Percentiles rank a stretch among this genome's conserved stretches.
These are phyloP conservation scores for Diaporthe aspalathi DNA, from an alignment of 2,329 filamentous ascomycete species.

Conservation along the genomic window DNA sequence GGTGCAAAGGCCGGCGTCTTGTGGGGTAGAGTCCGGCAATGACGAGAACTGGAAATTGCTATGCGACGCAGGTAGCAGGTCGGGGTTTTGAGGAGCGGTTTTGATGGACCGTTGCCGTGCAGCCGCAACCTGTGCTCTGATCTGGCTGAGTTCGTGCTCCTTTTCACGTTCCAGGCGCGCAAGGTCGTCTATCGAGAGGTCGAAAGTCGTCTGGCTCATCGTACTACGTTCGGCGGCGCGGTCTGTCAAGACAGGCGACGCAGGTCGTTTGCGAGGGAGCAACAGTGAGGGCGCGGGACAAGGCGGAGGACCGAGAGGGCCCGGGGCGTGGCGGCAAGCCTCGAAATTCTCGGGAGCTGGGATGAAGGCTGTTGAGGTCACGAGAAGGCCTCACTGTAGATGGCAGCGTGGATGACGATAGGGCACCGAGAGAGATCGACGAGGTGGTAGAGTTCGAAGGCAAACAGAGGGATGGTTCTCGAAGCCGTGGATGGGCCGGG, in stretches of 20 bases:
- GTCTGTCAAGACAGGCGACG: neutral
- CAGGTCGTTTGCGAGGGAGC: neutral
- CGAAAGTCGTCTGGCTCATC: slow-evolving; percentile 32
- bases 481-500: slow-evolving; percentile 30
- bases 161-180: slow-evolving; percentile 22
- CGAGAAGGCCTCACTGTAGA: slow-evolving; percentile 25
- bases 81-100: neutral
- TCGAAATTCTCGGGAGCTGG: slow-evolving; percentile 29
- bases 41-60: slow-evolving; percentile 21
- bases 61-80: slow-evolving; percentile 14
- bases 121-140: slow-evolving; percentile 3
- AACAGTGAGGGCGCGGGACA: slow-evolving; percentile 8
- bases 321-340: slow-evolving; percentile 29
- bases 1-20: slow-evolving; percentile 14
- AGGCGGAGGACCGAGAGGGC: slow-evolving; percentile 11
- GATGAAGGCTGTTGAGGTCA: slow-evolving; percentile 33
- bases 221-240: slow-evolving; percentile 1
- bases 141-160: slow-evolving; percentile 7
- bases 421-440: slow-evolving; percentile 23
- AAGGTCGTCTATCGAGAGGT: slow-evolving; percentile 16
- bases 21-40: slow-evolving; percentile 19
- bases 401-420: slow-evolving; percentile 11
- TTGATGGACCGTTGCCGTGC: slow-evolving; percentile 25
- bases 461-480: slow-evolving; percentile 33
- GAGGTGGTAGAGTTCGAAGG: slow-evolving; percentile 17